Conservation (phyloP, 106 monocot species). For the Allium sativum region DNA sequence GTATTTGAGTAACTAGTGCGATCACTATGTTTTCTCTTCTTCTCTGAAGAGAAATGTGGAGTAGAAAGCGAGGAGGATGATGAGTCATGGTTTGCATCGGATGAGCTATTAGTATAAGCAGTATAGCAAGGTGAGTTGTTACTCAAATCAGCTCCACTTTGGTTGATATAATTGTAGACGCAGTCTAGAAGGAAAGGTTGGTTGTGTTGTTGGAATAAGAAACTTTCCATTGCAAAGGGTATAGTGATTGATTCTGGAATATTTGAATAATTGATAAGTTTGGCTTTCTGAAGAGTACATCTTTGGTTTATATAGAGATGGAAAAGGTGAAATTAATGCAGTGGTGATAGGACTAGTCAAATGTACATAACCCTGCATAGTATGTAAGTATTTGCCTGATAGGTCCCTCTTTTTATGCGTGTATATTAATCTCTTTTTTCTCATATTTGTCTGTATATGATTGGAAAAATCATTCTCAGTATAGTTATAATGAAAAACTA, state of each 20-base stretch:
- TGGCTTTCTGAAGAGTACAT: neutral
- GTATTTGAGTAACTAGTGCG: neutral
- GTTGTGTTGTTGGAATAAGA: slow-evolving; percentile 2
- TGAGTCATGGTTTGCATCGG: neutral
- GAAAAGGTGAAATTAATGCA: neutral
- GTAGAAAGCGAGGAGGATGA: neutral
- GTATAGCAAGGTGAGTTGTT: slow-evolving; percentile 3
- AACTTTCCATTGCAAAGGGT: neutral
- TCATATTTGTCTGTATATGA: too few species aligned
- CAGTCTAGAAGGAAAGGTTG: slow-evolving; percentile 1
- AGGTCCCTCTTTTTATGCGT: too few species aligned
- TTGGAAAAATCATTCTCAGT: too few species aligned
- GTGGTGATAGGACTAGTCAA: slow-evolving; percentile 1
- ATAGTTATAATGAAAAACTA: too few species aligned
- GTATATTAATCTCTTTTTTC: too few species aligned
- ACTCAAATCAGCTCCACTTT: neutral
- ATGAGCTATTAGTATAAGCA: neutral
- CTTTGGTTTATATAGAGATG: neutral
- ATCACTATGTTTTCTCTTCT: slow-evolving; percentile 8
- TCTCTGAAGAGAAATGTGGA: slow-evolving; percentile 2
- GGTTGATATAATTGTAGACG: neutral
- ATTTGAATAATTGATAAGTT: neutral
- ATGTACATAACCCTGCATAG: too few species aligned
- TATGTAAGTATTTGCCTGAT: too few species aligned
- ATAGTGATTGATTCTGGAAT: neutral